A percentile compares a stretch with the other conserved stretches of the same genome.
These are phyloP conservation scores for Kickxella alabastrina DNA, from an alignment of 192 early-diverging fungal species.

Conservation along the genomic window DNA sequence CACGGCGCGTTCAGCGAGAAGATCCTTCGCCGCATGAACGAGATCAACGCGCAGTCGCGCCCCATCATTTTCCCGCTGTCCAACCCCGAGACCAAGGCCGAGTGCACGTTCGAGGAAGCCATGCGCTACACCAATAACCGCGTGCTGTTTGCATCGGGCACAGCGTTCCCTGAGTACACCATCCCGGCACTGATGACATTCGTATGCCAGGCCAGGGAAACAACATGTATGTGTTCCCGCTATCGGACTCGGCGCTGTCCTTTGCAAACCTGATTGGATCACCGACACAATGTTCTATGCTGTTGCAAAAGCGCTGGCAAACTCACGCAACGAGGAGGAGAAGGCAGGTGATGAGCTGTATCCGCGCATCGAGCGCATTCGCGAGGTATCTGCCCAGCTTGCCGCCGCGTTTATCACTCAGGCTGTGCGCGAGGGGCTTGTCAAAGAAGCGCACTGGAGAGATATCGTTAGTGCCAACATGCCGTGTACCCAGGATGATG, in stretches of 20 bases:
- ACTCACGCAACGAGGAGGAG: conserved; percentile 70
- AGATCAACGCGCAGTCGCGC: conserved; percentile 54
- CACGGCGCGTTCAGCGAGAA: conserved; percentile 72
- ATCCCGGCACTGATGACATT: conserved; percentile 50
- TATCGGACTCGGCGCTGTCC: conserved; percentile 79
- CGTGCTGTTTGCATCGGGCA: conserved; percentile 90
- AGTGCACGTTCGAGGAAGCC: conserved; percentile 90
- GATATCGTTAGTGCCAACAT: conserved; percentile 17
- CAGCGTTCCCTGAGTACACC: conserved; percentile 78
- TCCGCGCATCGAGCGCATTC: conserved; percentile 76
- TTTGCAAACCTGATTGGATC: conserved; percentile 68
- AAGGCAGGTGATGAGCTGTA: conserved; percentile 66
- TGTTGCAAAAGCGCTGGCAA: conserved; percentile 71
- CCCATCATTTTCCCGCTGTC: conserved; percentile 93
- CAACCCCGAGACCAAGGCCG: conserved; percentile 83
- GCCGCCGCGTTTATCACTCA: conserved; percentile 71
- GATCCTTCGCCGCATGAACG: conserved; percentile 71
- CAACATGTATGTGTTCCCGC: conserved; percentile 98
- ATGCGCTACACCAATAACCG: conserved; percentile 74
- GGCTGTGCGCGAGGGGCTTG: conserved; percentile 56
- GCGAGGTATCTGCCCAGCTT: conserved; percentile 75
- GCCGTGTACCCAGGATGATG: conserved; percentile 1
- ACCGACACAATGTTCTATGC: conserved; percentile 78
- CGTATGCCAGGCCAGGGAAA: conserved; percentile 79
- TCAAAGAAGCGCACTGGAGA: conserved; percentile 29